A percentile compares a stretch with the other conserved stretches of the same genome.
Evolutionary conservation across 176 grass and related monocot species (phyloP).

Genomic region (maize (Zea mays)): Zm-B73-REFERENCE-NAM-5.0 NC_050097.1:187377001-187377500

Average conservation of each 20-base stretch:
- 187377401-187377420: background rate
- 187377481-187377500: background rate
- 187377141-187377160: background rate
- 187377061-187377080: background rate
- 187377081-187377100: background rate
- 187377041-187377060: background rate
- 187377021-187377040: slow-evolving; percentile 35
- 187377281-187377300: background rate
- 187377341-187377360: background rate
- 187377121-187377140: background rate
- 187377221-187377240: background rate
- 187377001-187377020: slow-evolving; percentile 9
- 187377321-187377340: background rate
- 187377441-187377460: slow-evolving; percentile 5
- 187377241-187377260: background rate
- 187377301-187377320: background rate
- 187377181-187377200: background rate
- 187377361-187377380: background rate
- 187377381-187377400: background rate
- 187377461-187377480: background rate
- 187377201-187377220: slow-evolving; percentile 3
- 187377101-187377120: background rate
- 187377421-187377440: background rate
- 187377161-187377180: background rate
- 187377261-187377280: background rate